Base-by-base conservation (phyloP, 192 early-diverging fungal genomes). In the Entrophospora sp. region DNA sequence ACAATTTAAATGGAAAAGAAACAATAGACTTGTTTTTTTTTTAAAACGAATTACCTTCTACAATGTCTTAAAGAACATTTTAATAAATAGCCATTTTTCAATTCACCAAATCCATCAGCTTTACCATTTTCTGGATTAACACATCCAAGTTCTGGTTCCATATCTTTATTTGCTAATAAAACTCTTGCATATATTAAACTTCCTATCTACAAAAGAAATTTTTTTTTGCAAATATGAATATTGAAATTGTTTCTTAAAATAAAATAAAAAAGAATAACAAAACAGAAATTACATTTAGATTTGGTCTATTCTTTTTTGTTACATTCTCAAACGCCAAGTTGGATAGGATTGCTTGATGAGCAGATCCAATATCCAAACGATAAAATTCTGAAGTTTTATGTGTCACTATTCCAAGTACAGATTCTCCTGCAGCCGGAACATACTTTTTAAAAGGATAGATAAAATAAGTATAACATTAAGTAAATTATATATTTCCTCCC, bases 141-240 rank as follows among this genome's bases (percentile, higher is more conserved):
- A 76, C 96, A 98, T 65, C 95, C 93, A 12, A 98, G 72, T 67
- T 98, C 96, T 10, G 96, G 91, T 49, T 98, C 95, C 93, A 98
- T 95, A 75, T 96, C 91, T 62, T 84, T 87, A 77, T 96, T 91
- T 24, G 96, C 95, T 40, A 94, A 70, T 4, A 79, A 70, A 2
- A 98, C 83, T 28, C 92, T 83, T 13, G 83, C 92, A 67, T 93
- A 98, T 2, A 98, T 84, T 8, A 91, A 68, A n/a, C 85, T 70
- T 8, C 90, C 91, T 12, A 89, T 69, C 72, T 87, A 57, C 24
- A n/a, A n/a, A n/a, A n/a, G n/a, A n/a, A n/a, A n/a, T n/a, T n/a
- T n/a, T n/a, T n/a, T n/a, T n/a, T n/a, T n/a, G n/a, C 16, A 5
- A 4, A 16, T 13, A 18, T 1, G 24, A 45, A 18, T 40, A n/a